These are phyloP conservation scores for Physcia stellaris DNA, from an alignment of 495 filamentous ascomycete species.

Conservation along the genomic window DNA sequence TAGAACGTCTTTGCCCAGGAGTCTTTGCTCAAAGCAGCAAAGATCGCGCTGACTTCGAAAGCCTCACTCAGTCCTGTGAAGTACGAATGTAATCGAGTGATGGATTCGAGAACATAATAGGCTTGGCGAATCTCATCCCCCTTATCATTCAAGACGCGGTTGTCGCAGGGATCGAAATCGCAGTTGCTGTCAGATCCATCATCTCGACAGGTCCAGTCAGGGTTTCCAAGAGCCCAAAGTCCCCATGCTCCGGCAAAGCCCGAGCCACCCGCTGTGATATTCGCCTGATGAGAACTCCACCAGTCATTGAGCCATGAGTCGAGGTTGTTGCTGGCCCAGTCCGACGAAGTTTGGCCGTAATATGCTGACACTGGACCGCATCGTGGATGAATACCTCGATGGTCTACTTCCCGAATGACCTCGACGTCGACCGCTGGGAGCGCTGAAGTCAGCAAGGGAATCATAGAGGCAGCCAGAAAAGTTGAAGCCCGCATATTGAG, in stretches of 20 bases:
- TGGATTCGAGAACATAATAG: conserved; percentile 17
- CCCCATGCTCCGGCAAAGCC: conserved; percentile 12
- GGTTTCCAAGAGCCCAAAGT: conserved; percentile 18
- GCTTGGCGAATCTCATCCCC: conserved; percentile 11
- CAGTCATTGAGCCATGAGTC: conserved; percentile 18
- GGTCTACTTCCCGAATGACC: no score
- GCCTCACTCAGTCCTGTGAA: conserved; percentile 15
- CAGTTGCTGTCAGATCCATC: conserved; percentile 16
- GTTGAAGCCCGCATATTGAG: no score
- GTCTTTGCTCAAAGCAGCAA: conserved; percentile 17
- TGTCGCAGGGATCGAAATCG: conserved; percentile 16
- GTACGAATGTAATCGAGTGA: conserved; percentile 15
- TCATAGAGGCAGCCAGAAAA: no score
- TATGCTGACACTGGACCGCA: conserved; percentile 16
- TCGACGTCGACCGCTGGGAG: no score
- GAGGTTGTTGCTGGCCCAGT: conserved; percentile 14
- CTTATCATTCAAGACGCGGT: conserved; percentile 12
- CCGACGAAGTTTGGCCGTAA: conserved; percentile 11
- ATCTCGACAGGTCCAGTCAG: conserved; percentile 17
- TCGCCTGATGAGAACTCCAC: conserved; percentile 10
- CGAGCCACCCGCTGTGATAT: conserved; percentile 6
- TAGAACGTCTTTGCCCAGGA: conserved; percentile 17
- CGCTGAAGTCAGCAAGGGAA: no score
- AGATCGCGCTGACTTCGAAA: conserved; percentile 16
- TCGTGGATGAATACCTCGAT: no score